phyloP scores from a whole-genome alignment of 495 filamentous ascomycete species.

The Chaetomidium leptoderma region DNA sequence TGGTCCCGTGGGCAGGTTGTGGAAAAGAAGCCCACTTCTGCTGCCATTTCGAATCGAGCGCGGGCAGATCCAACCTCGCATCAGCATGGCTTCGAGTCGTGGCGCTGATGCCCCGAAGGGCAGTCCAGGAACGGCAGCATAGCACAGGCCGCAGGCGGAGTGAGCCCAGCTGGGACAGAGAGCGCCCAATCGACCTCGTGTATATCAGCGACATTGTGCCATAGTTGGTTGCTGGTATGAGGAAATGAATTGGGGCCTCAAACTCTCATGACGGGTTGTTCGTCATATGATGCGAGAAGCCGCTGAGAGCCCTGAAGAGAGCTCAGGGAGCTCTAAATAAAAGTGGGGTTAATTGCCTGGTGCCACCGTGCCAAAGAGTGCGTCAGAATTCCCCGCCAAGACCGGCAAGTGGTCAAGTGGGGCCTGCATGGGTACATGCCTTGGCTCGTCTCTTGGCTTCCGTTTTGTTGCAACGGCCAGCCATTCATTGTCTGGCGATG shows the following conservation, averaged over 20 bases:
- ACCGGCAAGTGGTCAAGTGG: neutral
- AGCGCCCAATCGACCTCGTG: conserved; percentile 32
- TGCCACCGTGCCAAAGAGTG: no score
- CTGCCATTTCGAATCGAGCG: conserved; percentile 75
- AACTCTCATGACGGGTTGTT: neutral
- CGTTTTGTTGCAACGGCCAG: neutral
- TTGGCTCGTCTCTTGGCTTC: neutral
- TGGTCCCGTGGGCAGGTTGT: neutral
- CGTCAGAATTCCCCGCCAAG: no score
- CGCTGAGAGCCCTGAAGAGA: no score
- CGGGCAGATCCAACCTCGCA: conserved; percentile 55
- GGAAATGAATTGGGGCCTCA: neutral
- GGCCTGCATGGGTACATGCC: neutral
- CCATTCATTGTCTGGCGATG: neutral
- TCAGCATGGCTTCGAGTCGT: conserved; percentile 32
- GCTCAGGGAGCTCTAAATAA: no score
- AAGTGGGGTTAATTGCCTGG: no score
- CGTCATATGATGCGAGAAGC: no score
- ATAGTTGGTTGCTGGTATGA: conserved; percentile 13
- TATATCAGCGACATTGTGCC: conserved; percentile 31
- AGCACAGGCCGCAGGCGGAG: neutral
- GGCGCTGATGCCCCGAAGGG: conserved; percentile 12
- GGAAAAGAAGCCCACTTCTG: conserved; percentile 23
- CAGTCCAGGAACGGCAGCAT: conserved; percentile 3
- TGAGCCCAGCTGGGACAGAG: conserved; percentile 22